phyloP scores from a whole-genome alignment of 176 grass and related monocot species.

The Cocos nucifera region DNA sequence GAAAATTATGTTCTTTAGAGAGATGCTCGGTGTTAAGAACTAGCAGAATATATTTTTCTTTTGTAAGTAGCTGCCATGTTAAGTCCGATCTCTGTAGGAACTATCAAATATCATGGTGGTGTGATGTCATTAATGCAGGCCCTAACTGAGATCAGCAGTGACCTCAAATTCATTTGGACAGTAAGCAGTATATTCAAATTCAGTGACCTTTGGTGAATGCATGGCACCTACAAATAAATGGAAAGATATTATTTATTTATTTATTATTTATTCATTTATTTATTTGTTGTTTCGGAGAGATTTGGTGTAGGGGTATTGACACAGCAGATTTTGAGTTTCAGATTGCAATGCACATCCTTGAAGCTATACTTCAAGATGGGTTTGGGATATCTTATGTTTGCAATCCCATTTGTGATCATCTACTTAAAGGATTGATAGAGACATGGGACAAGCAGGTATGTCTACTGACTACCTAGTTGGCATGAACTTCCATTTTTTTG shows the following conservation, averaged over 20 bases:
- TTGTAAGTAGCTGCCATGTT: too few relatives aligned
- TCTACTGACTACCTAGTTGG: neutral
- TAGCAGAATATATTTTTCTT: too few relatives aligned
- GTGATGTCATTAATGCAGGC: too few relatives aligned
- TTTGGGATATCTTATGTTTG: conserved; percentile 16
- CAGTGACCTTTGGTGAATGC: too few relatives aligned
- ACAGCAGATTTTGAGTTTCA: neutral
- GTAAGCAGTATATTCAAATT: too few relatives aligned
- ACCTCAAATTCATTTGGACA: too few relatives aligned
- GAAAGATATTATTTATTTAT: neutral
- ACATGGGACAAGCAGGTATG: conserved; percentile 10
- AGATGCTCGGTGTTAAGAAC: too few relatives aligned
- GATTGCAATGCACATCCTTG: conserved; percentile 18
- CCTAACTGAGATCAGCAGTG: too few relatives aligned
- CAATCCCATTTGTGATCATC: neutral
- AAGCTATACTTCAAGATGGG: conserved; percentile 13
- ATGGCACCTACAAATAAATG: neutral
- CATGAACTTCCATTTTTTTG: neutral
- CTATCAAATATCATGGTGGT: too few relatives aligned
- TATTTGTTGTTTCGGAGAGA: too few relatives aligned
- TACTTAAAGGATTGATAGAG: neutral
- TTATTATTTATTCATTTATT: neutral
- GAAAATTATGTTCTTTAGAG: too few relatives aligned
- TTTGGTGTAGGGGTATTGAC: neutral
- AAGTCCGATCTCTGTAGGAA: too few relatives aligned